Percentiles rank a stretch among this genome's conserved stretches.
phyloP scores from a whole-genome alignment of 495 filamentous ascomycete genomes.

The Hypoxylon perforatum region DNA sequence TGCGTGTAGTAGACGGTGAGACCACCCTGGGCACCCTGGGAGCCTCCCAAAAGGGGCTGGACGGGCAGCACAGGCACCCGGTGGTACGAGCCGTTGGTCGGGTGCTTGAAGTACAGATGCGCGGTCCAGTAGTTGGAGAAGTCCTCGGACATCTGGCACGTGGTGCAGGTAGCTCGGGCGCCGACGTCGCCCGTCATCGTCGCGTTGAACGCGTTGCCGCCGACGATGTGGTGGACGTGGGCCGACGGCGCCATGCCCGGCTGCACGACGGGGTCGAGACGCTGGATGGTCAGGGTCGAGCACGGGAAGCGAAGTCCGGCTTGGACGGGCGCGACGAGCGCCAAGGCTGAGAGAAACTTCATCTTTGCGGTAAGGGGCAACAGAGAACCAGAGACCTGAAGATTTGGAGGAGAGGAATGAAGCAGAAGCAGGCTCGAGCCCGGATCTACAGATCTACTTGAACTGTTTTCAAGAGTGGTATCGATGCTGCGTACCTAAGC shows the following conservation, averaged over 20 bases:
- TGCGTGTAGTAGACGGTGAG: slow-evolving; percentile 54
- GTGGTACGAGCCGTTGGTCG: slow-evolving; percentile 53
- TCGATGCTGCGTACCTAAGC: slow-evolving; percentile 3
- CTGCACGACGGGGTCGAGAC: slow-evolving; percentile 57
- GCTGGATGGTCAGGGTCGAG: slow-evolving; percentile 55
- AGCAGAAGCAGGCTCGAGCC: background rate
- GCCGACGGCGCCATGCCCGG: slow-evolving; percentile 51
- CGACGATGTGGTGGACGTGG: slow-evolving; percentile 59
- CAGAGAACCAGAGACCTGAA: slow-evolving; percentile 7
- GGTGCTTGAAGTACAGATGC: slow-evolving; percentile 52
- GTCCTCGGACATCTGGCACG: slow-evolving; percentile 49
- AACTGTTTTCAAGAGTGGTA: slow-evolving; percentile 5
- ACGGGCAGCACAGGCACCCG: slow-evolving; percentile 49
- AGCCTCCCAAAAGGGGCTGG: slow-evolving; percentile 45
- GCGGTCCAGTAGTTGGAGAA: slow-evolving; percentile 57
- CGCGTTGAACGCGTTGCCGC: slow-evolving; percentile 55
- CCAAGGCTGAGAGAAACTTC: slow-evolving; percentile 53
- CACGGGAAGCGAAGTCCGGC: slow-evolving; percentile 58
- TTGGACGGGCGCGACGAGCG: slow-evolving; percentile 46
- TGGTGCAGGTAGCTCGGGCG: slow-evolving; percentile 47
- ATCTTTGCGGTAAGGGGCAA: slow-evolving; percentile 38
- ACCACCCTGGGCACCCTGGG: slow-evolving; percentile 48
- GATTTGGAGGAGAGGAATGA: slow-evolving; percentile 2
- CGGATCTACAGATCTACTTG: slow-evolving; percentile 24
- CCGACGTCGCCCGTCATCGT: slow-evolving; percentile 52